phyloP scores from a whole-genome alignment of 768 basidiomycete species.

The Cantharellus anzutake region DNA sequence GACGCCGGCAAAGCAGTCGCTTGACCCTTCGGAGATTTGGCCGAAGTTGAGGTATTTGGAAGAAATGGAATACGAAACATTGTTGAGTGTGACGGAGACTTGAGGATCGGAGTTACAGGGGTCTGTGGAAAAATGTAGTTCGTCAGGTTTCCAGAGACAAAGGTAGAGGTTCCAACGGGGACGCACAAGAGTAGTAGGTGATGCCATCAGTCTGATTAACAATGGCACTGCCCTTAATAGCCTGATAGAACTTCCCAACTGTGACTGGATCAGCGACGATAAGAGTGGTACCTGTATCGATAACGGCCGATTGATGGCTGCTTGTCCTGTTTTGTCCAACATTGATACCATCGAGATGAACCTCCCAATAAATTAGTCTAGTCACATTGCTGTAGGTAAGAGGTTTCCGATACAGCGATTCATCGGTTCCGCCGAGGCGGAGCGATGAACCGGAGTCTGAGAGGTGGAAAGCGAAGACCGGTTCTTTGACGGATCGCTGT shows the following conservation, averaged over 20 bases:
- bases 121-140: neutral
- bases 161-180: neutral
- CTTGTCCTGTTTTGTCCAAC: slow-evolving; percentile 8
- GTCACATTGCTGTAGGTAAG: slow-evolving; percentile 19
- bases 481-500: slow-evolving; percentile 10
- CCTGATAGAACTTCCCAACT: slow-evolving; percentile 13
- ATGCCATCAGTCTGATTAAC: slow-evolving; percentile 4
- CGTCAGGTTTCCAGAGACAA: neutral
- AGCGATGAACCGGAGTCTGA: slow-evolving; percentile 14
- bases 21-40: slow-evolving; percentile 2
- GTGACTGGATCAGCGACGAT: slow-evolving; percentile 10
- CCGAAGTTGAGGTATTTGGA: slow-evolving; percentile 17
- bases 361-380: slow-evolving; percentile 14
- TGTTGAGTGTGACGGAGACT: slow-evolving; percentile 2
- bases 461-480: slow-evolving; percentile 16
- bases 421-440: slow-evolving; percentile 21
- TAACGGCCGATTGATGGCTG: slow-evolving; percentile 13
- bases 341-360: slow-evolving; percentile 5
- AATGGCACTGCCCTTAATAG: slow-evolving; percentile 13
- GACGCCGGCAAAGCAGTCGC: slow-evolving; percentile 5
- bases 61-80: slow-evolving; percentile 12
- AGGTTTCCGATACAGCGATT: slow-evolving; percentile 15
- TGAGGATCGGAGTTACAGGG: slow-evolving; percentile 2
- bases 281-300: slow-evolving; percentile 18
- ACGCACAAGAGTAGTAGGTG: slow-evolving; percentile 8